Base-by-base conservation (phyloP, 768 basidiomycete species). In the Amyloporia xantha region DNA sequence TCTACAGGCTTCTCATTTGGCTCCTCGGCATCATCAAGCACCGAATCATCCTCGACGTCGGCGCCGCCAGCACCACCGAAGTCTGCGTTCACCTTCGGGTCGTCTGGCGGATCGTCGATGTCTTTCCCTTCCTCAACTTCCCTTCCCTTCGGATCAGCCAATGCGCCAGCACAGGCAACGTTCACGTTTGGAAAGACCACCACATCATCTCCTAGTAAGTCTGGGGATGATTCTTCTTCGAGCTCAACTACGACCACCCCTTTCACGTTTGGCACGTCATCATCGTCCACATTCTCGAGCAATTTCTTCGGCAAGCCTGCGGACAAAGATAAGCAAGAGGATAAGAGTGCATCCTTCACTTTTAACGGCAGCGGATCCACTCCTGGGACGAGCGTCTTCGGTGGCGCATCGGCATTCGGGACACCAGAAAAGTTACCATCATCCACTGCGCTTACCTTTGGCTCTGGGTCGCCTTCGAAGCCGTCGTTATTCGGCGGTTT, bases 51-150 rank as follows among this genome's bases (percentile, higher is more conserved):
- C n/a, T n/a, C 47, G 15, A 40, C 56, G 25, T 36, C 52, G 35
- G 53, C 63, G n/a, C 12, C 52, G 3, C 43, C 59, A 19, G 47
- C 54, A 41, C 53, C 56, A 26, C 56, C 63, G 15, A 68, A 69
- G 50, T 59, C 68, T 20, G 44, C 59, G 1, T 67, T 68, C 41
- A 20, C 60, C 28, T 64, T 64, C 35, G 52, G 55, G 33, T 3
- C 30, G 6, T 45, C 44, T 3, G 13, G 13, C 26, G 28, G 9
- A 3, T 33, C 43, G 33, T 49, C 59, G 15, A n/a, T n/a, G n/a
- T n/a, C n/a, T n/a, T n/a, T n/a, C n/a, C 37, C 30, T 4, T 15
- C 52, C 5, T 33, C 54, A 12, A 35, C 52, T 0, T n/a, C 44
- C 19, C 52, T 49, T 43, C 20, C 47, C 5, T 52, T 52, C n/a